These are phyloP conservation scores for Trichophyton equinum DNA, from an alignment of 2,329 filamentous ascomycete species.

Conservation along the genomic window DNA sequence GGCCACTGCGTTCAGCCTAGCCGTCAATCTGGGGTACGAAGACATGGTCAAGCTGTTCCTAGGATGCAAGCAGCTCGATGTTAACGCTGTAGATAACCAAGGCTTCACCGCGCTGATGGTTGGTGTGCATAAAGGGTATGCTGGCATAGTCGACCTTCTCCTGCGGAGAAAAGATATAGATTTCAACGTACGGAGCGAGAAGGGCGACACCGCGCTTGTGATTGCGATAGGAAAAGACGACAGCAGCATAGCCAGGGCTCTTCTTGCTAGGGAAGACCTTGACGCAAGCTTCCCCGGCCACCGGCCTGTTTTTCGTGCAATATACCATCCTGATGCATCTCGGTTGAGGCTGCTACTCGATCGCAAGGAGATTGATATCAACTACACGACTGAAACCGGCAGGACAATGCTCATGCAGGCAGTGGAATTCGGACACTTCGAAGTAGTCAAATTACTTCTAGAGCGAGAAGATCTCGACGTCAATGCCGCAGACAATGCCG, in stretches of 20 bases:
- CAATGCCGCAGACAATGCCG: neutral
- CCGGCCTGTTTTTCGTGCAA: neutral
- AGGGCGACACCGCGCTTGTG: neutral
- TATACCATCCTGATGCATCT: neutral
- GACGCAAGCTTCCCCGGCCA: neutral
- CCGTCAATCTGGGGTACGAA: neutral
- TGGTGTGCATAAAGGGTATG: neutral
- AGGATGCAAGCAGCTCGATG: neutral
- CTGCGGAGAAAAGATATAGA: neutral
- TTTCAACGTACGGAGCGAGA: neutral
- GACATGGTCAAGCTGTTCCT: neutral
- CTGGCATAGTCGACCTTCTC: neutral
- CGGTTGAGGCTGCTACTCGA: neutral
- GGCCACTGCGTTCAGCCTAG: neutral
- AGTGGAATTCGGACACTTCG: constrained; percentile 19
- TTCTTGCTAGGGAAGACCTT: neutral
- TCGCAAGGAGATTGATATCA: neutral
- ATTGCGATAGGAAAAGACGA: neutral
- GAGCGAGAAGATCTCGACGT: constrained; percentile 1
- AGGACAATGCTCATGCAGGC: constrained; percentile 2
- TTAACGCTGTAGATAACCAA: constrained; percentile 2
- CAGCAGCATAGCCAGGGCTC: neutral
- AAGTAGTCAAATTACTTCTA: constrained; percentile 22
- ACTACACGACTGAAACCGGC: neutral
- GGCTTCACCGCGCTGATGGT: neutral